A percentile compares a stretch with the other conserved stretches of the same genome.
Conservation (phyloP, 2,329 filamentous ascomycete genomes). For the Fusarium sp. region DNA sequence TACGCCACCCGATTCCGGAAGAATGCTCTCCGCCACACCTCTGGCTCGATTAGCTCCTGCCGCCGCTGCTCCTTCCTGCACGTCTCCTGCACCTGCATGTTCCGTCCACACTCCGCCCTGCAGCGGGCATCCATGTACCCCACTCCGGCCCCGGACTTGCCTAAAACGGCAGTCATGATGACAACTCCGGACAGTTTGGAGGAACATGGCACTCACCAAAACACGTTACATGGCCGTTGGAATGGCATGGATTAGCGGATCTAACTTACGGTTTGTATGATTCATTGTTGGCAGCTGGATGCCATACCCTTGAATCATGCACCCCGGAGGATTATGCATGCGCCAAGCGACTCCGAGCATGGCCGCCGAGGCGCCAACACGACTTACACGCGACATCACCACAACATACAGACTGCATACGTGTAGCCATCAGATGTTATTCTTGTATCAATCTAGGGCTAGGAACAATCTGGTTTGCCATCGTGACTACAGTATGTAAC, state of each 20-base stretch:
- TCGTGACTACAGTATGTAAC: constrained; percentile 36
- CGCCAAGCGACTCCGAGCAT: constrained; percentile 17
- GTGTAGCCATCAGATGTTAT: constrained; percentile 29
- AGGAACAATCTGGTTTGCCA: constrained; percentile 34
- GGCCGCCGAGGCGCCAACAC: background rate
- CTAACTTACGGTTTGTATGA: background rate
- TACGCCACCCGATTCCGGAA: constrained; percentile 48
- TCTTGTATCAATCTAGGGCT: constrained; percentile 33
- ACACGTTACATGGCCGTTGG: constrained; percentile 1
- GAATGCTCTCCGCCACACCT: constrained; percentile 44
- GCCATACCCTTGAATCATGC: background rate
- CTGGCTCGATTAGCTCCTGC: constrained; percentile 38
- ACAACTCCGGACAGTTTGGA: constrained; percentile 9
- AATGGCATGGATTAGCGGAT: constrained; percentile 1
- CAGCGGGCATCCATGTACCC: constrained; percentile 29
- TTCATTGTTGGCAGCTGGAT: background rate
- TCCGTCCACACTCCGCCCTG: constrained; percentile 39
- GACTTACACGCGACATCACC: background rate
- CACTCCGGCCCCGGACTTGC: constrained; percentile 44
- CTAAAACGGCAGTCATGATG: constrained; percentile 42
- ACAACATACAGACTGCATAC: background rate
- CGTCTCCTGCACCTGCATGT: constrained; percentile 32
- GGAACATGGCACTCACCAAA: constrained; percentile 8
- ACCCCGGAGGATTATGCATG: constrained; percentile 8
- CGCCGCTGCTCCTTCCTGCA: constrained; percentile 36